Evolutionary conservation across 495 filamentous ascomycete genomes (phyloP), one percentile per base, ranked within the genome.

Genomic region (Aspergillus bertholletiae): DNA sequence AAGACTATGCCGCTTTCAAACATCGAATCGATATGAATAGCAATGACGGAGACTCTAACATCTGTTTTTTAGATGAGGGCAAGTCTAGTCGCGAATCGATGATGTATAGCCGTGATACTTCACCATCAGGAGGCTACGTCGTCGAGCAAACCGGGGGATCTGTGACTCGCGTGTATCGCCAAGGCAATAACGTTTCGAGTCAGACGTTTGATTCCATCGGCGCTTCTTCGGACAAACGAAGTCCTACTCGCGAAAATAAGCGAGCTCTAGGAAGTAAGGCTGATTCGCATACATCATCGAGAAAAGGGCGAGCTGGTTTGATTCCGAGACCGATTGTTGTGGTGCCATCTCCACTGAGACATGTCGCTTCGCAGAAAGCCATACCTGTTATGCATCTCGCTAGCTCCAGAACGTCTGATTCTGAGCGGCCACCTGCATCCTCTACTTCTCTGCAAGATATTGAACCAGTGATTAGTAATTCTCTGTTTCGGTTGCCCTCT

Each of bases 101-200:
- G 20, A 60, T 60, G 57, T 64, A 60, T 34, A 44, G 57, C 30
- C 45, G 47, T 2, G 49, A 45, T 15, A 4, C 17, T 28, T 46
- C 55, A 21, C 35, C 37, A 26, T n/a, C 32, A 17, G 17, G 18
- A 13, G 40, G 40, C 18, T 64, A 58, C 17, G 13, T 64, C 15
- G 55, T 64, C 37, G 57, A 64, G 13, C 48, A 64, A 17, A 39
- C 50, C 3, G 37, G 52, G 28, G 52, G 46, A 9, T 46, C 37
- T 12, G 56, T 64, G 39, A 60, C 52, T 37, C 48, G 61, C 3
- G 61, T 60, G 15, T 54, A 50, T 22, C 59, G 55, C 22, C 49
- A 45, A 23, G 28, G 28, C 32, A 58, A 55, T n/a, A 55, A 23
- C 39, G 44, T 21, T 9, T 46, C 39, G 7, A 20, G 26, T 15